A percentile compares a stretch with the other conserved stretches of the same genome.
Conservation (phyloP, 179 eudicot species). For the Actinidia polygama region DNA sequence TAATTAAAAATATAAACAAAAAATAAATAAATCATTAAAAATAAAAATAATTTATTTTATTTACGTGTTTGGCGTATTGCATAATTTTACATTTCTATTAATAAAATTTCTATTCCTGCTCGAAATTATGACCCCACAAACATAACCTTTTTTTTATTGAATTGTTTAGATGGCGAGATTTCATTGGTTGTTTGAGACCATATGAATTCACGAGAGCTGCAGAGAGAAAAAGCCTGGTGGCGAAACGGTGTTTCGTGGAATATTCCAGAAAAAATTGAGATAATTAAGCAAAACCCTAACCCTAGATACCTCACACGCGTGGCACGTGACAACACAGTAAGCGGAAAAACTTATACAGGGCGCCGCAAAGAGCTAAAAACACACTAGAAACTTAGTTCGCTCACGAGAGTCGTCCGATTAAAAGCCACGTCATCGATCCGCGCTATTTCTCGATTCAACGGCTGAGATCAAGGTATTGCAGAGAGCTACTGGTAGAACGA, state of each 20-base stretch:
- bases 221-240: background rate
- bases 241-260: background rate
- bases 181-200: background rate
- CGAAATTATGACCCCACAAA: too few relatives aligned
- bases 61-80: too few relatives aligned
- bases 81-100: too few relatives aligned
- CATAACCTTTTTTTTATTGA: too few relatives aligned
- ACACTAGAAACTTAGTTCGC: conserved; percentile 10
- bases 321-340: conserved; percentile 20
- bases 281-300: background rate
- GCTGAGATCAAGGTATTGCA: conserved; percentile 44
- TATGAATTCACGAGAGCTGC: background rate
- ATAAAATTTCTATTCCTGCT: too few relatives aligned
- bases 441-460: conserved; percentile 36
- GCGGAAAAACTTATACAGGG: background rate
- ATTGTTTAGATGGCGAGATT: too few relatives aligned
- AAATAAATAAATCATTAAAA: too few relatives aligned
- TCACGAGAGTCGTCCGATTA: conserved; percentile 41
- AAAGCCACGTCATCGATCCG: conserved; percentile 67
- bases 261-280: background rate
- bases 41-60: too few relatives aligned
- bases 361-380: conserved; percentile 30
- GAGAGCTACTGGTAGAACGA: conserved; percentile 47
- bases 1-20: too few relatives aligned
- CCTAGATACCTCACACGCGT: conserved; percentile 26